Percentiles rank a stretch among this genome's conserved stretches.
These are phyloP conservation scores for Heimioporus punctisporus DNA, from an alignment of 1,284 basidiomycete species.

Conservation along the genomic window DNA sequence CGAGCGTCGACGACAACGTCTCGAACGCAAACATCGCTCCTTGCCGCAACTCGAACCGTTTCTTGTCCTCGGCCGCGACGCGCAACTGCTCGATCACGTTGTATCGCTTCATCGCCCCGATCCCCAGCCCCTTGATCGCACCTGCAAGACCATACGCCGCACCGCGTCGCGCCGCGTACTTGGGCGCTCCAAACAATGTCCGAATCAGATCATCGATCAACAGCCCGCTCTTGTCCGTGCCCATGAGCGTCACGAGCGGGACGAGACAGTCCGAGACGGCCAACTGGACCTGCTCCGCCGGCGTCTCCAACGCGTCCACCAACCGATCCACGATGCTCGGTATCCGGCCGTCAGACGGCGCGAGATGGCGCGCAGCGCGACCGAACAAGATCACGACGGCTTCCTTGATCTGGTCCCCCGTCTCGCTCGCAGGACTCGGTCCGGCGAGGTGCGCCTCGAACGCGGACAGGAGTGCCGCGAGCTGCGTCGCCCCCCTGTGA, in stretches of 20 bases:
- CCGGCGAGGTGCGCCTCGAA: conserved; percentile 84
- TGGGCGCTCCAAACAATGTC: conserved; percentile 77
- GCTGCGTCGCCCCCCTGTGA: conserved; percentile 73
- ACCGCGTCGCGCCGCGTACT: conserved; percentile 92
- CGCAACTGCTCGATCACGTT: conserved; percentile 77
- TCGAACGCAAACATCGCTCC: conserved; percentile 98
- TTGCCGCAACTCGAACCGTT: conserved; percentile 85
- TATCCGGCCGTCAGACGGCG: conserved; percentile 75
- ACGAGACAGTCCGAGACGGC: conserved; percentile 96
- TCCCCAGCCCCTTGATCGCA: conserved; percentile 88
- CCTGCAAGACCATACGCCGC: conserved; percentile 98
- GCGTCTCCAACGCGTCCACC: conserved; percentile 91
- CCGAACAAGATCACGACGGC: conserved; percentile 96
- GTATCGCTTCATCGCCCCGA: conserved; percentile 86
- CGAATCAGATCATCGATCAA: conserved; percentile 82
- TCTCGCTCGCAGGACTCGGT: conserved; percentile 67
- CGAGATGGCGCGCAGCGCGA: conserved; percentile 89
- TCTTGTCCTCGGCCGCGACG: conserved; percentile 89
- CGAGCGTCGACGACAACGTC: conserved; percentile 85
- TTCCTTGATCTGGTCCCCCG: conserved; percentile 90
- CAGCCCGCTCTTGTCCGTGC: conserved; percentile 53
- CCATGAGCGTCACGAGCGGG: conserved; percentile 81
- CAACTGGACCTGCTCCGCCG: conserved; percentile 95
- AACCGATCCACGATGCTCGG: conserved; percentile 90
- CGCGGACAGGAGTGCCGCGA: conserved; percentile 79